A percentile compares a stretch with the other conserved stretches of the same genome.
These are phyloP conservation scores for Ceratobasidium sp. DNA, from an alignment of 1,284 basidiomycete species.

Conservation along the genomic window DNA sequence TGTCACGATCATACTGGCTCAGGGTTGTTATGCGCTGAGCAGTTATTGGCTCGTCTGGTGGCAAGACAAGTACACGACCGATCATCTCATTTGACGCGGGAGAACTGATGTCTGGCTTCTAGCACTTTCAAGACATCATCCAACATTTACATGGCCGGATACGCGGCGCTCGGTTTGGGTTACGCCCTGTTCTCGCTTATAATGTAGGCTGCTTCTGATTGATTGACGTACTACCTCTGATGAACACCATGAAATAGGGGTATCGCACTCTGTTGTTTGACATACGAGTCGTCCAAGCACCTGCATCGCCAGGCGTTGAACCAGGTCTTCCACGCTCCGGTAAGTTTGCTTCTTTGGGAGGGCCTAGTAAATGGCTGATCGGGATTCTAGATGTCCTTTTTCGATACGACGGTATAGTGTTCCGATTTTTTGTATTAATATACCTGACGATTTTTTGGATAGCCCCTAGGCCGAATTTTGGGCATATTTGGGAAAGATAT, in stretches of 20 bases:
- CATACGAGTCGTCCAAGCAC: not conserved
- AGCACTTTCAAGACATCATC: constrained; percentile 63
- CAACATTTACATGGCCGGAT: constrained; percentile 69
- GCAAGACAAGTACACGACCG: constrained; percentile 6
- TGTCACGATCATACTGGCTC: constrained; percentile 25
- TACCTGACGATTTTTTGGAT: not conserved
- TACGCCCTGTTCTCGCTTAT: constrained; percentile 70
- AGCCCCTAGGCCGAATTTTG: constrained; percentile 73
- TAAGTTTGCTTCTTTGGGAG: constrained; percentile 87
- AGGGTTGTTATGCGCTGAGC: constrained; percentile 29
- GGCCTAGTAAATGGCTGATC: constrained; percentile 56
- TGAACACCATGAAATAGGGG: constrained; percentile 61
- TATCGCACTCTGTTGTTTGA: constrained; percentile 52
- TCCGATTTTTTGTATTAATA: not conserved
- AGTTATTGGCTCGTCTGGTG: constrained; percentile 41
- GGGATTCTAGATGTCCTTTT: constrained; percentile 8
- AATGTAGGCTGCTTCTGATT: constrained; percentile 58
- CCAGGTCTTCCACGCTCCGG: constrained; percentile 70
- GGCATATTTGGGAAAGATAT: constrained; percentile 73
- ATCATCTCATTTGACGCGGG: not conserved
- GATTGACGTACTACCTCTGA: constrained; percentile 62
- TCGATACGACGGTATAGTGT: constrained; percentile 54
- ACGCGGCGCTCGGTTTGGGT: not conserved
- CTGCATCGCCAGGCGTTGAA: constrained; percentile 65
- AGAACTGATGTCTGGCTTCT: not conserved